Percentiles rank a stretch among this genome's conserved stretches.
Evolutionary conservation across 352 stramenopile species (phyloP).

Genomic region (Phytophthora pisi): DNA sequence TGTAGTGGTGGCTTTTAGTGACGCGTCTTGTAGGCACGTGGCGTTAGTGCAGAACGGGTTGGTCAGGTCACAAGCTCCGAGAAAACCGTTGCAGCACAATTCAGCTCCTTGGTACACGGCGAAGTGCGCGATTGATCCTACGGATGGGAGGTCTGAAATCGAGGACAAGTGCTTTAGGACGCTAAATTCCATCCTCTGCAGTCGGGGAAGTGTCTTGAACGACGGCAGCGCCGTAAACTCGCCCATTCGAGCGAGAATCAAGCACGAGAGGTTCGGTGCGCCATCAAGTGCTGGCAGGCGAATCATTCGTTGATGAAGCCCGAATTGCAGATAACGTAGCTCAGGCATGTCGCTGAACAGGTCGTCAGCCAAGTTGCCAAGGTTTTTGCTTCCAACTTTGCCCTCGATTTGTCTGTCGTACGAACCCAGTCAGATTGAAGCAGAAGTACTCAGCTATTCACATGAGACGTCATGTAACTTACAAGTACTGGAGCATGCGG

Average conservation of each 20-base stretch:
- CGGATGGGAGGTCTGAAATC: slow-evolving; percentile 30
- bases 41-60: slow-evolving; percentile 25
- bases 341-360: slow-evolving; percentile 42
- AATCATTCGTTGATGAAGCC: slow-evolving; percentile 31
- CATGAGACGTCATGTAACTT: slow-evolving; percentile 9
- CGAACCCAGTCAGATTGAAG: not conserved
- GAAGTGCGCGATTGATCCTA: slow-evolving; percentile 29
- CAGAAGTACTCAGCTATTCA: not conserved
- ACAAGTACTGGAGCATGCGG: slow-evolving; percentile 47
- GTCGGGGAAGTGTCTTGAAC: slow-evolving; percentile 15
- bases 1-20: slow-evolving; percentile 9
- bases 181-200: slow-evolving; percentile 38
- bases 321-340: slow-evolving; percentile 46
- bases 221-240: slow-evolving; percentile 34
- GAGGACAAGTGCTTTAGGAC: slow-evolving; percentile 19
- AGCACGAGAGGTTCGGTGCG: slow-evolving; percentile 32
- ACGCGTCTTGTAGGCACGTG: slow-evolving; percentile 20
- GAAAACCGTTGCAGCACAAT: slow-evolving; percentile 50
- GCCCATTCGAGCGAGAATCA: slow-evolving; percentile 34
- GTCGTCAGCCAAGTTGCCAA: slow-evolving; percentile 21
- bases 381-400: slow-evolving; percentile 29
- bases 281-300: slow-evolving; percentile 38
- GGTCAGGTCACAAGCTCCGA: slow-evolving; percentile 29
- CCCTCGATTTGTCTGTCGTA: slow-evolving; percentile 53
- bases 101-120: slow-evolving; percentile 26